Evolutionary conservation across 768 basidiomycete genomes (phyloP).

Genomic region (Leccinum variicolor): DNA sequence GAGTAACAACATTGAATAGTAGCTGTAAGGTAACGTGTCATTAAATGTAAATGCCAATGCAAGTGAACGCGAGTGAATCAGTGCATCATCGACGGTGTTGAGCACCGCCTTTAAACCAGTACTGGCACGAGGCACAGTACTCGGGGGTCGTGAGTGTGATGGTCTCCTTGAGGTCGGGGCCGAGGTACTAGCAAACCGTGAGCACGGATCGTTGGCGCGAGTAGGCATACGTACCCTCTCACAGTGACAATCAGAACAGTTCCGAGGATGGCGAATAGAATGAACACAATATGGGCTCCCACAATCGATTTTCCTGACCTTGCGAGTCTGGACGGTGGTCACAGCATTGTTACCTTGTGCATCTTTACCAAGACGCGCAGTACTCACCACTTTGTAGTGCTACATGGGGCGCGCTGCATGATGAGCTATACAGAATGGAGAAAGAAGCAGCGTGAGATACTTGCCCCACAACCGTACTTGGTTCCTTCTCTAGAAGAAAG

Average conservation of each 20-base stretch:
- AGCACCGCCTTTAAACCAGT: slow-evolving; percentile 52
- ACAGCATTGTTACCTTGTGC: neutral
- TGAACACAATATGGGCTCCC: slow-evolving; percentile 36
- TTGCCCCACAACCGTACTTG: slow-evolving; percentile 67
- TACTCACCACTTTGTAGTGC: slow-evolving; percentile 70
- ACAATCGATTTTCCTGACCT: slow-evolving; percentile 35
- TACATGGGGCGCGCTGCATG: slow-evolving; percentile 20
- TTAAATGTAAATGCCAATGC: slow-evolving; percentile 24
- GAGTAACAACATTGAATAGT: slow-evolving; percentile 7
- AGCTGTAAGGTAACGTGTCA: slow-evolving; percentile 29
- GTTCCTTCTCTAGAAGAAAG: slow-evolving; percentile 59
- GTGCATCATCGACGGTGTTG: slow-evolving; percentile 33
- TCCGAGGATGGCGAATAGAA: slow-evolving; percentile 38
- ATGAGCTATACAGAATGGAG: neutral
- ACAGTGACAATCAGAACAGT: slow-evolving; percentile 42
- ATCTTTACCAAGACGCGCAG: slow-evolving; percentile 25
- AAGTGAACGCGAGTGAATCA: slow-evolving; percentile 3
- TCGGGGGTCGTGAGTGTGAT: slow-evolving; percentile 48
- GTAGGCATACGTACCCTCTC: slow-evolving; percentile 36
- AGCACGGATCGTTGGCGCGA: slow-evolving; percentile 2
- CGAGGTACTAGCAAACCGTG: slow-evolving; percentile 45
- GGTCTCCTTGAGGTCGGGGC: slow-evolving; percentile 66
- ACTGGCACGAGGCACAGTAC: slow-evolving; percentile 56
- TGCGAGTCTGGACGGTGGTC: slow-evolving; percentile 30
- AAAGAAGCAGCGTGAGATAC: slow-evolving; percentile 24